Evolutionary conservation across 139 green algal species (phyloP).

Genomic region (Auxenochlorella pyrenoidosa): DNA sequence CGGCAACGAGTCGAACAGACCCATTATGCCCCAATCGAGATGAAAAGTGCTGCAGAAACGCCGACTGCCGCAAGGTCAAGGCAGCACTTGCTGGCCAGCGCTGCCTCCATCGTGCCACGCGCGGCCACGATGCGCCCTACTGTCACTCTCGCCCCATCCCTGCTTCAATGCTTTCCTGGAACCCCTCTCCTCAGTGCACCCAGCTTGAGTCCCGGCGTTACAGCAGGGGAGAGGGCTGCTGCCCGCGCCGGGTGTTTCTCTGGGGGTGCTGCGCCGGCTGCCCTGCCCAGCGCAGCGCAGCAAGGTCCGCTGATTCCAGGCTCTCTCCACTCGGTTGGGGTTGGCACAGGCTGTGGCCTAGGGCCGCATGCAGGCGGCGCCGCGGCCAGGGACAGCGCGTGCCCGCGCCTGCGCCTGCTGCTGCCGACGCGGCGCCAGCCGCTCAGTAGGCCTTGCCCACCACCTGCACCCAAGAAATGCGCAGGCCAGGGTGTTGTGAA

Average conservation of each 20-base stretch:
- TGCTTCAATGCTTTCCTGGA: background rate
- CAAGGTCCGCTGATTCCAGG: background rate
- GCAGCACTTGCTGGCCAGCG: background rate
- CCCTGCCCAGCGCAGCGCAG: background rate
- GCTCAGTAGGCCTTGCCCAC: constrained; percentile 54
- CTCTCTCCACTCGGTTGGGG: background rate
- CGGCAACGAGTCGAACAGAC: constrained; percentile 16
- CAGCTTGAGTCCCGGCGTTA: background rate
- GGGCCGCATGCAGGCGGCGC: background rate
- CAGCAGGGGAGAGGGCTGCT: background rate
- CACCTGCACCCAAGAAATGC: background rate
- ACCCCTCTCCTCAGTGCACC: background rate
- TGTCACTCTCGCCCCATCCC: background rate
- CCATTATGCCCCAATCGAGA: background rate
- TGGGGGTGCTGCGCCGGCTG: background rate
- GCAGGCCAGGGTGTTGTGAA: too few relatives aligned
- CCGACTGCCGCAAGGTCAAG: background rate
- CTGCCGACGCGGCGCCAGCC: background rate
- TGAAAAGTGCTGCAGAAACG: background rate
- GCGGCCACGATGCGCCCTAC: background rate
- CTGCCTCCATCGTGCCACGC: background rate
- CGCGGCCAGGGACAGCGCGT: background rate
- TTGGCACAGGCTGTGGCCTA: background rate
- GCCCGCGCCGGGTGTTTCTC: background rate
- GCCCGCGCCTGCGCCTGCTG: background rate